Evolutionary conservation across 331 rosid genomes (phyloP).

Genomic region (Quercus phellos): DNA sequence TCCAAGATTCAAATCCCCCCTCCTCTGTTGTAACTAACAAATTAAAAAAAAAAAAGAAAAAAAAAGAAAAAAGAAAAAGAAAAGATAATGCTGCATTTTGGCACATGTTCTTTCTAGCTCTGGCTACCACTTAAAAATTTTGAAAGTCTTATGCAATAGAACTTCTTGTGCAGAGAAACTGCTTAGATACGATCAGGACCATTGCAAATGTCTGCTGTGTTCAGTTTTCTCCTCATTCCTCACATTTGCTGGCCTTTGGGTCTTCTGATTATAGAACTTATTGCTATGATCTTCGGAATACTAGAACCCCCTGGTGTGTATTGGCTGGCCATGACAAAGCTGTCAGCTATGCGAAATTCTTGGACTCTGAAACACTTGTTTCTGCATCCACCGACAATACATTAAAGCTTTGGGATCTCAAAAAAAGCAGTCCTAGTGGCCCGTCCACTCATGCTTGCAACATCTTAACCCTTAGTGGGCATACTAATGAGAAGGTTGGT

Average conservation of each 20-base stretch:
- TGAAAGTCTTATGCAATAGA: slow-evolving; percentile 21
- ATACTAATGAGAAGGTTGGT: slow-evolving; percentile 80
- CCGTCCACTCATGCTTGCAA: slow-evolving; percentile 64
- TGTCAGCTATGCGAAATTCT: slow-evolving; percentile 81
- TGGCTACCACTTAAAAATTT: slow-evolving; percentile 1
- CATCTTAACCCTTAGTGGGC: slow-evolving; percentile 54
- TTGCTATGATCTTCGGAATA: slow-evolving; percentile 78
- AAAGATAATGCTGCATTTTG: neutral
- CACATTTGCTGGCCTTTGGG: slow-evolving; percentile 68
- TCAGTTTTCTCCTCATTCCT: slow-evolving; percentile 86
- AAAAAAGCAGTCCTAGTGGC: slow-evolving; percentile 51
- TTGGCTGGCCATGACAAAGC: slow-evolving; percentile 61
- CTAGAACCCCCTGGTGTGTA: slow-evolving; percentile 72
- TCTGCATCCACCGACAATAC: slow-evolving; percentile 94
- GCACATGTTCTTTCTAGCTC: neutral
- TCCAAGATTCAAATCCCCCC: no score
- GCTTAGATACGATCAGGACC: slow-evolving; percentile 69
- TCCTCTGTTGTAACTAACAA: no score
- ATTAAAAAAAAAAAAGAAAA: no score
- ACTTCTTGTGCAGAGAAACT: slow-evolving; percentile 51
- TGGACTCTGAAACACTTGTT: slow-evolving; percentile 80
- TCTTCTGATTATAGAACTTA: slow-evolving; percentile 71
- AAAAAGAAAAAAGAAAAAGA: no score
- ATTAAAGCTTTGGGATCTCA: slow-evolving; percentile 91
- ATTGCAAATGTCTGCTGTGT: slow-evolving; percentile 92